Base-by-base conservation (phyloP, 345 rosid genomes). In the Linum lewisii region DNA sequence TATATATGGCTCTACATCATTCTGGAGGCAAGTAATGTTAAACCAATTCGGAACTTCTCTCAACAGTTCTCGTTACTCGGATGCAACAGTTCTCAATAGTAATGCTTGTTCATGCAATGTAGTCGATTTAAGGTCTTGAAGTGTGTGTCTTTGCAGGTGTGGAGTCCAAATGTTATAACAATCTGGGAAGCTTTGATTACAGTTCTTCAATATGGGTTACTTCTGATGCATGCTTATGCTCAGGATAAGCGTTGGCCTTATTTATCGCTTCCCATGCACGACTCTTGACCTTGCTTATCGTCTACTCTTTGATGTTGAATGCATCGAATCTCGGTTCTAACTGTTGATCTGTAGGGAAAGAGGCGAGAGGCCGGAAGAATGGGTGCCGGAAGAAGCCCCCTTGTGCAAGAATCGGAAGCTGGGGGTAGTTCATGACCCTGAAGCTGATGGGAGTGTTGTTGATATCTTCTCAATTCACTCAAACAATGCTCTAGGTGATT, bases 221-320 rank as follows among this genome's bases (percentile, higher is more conserved):
- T 86, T 62, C 75, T 92, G 24, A 44, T 54, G 19, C 95, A 88
- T 45, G 95, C 95, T 24, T 92, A 86, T 78, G 98, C 85, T 57
- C 93, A 92, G 82, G 98, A 92, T 78, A 86, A 80, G 76, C 88
- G 87, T 21, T 92, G 98, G 96, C 95, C 96, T 65, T 92, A 80
- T 70, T 18, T 88, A 44, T 92, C 96, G 51, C 77, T 92, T 61
- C 98, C 98, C 18, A 50, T 92, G 98, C 88, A 11, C 42, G 63
- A 65, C 55, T 68, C 53, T 58, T 24, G 19, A 29, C 65, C 65
- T 25, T 42, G 4, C 26, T 52, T 66, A 23, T 21, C 47, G 14
- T 45, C 55, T 56, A 47, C 62, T 24, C 60, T 61, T 66, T 29
- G 7, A n/a, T n/a, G n/a, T n/a, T n/a, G n/a, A n/a, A n/a, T n/a